Evolutionary conservation across 2,329 filamentous ascomycete genomes (phyloP), one percentile per base, ranked within the genome.

Genomic region (Exserohilum rostratum): DNA sequence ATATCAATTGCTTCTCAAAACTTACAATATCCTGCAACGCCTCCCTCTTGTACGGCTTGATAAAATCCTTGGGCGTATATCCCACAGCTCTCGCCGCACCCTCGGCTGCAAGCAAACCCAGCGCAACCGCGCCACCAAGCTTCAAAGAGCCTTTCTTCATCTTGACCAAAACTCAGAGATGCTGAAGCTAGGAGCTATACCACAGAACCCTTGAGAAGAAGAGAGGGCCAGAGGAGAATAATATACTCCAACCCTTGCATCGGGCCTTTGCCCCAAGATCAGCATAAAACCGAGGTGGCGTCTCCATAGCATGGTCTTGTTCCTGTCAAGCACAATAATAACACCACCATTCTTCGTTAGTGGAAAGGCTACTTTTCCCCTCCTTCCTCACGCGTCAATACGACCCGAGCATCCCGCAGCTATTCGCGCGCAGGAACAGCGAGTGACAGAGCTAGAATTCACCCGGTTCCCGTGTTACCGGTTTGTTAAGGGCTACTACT

Each of bases 11-110:
- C 4, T n/a, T n/a, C 9, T 22, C 10, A 6, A 33, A 34, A 74
- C 80, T 65, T 60, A 86, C 84, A 64, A 85, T 80, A 69, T 85
- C 77, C 66, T 86, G 84, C 42, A 86, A 67, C 20, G 77, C 70
- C 53, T 78, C 81, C 58, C 82, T 76, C 61, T 81, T 81, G 60
- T 79, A 78, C 4, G 76, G 73, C 58, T 79, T 74, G 34, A 83
- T 82, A 57, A 81, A 77, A 17, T 79, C 70, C 62, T 81, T 78
- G 10, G 80, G 74, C 50, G 78, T 79, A 54, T 82, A 80, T 31
- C 77, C 80, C 54, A 85, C 74, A 11, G 80, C 75, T 54, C 81
- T 72, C 49, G 80, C 82, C 54, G 76, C 70, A 58, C 76, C 70
- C 60, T 81, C 77, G 42, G 76, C 71, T 17, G 77, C 79, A 60